Conservation (phyloP, 2,329 filamentous ascomycete genomes). For the Xylariaceae sp. region DNA sequence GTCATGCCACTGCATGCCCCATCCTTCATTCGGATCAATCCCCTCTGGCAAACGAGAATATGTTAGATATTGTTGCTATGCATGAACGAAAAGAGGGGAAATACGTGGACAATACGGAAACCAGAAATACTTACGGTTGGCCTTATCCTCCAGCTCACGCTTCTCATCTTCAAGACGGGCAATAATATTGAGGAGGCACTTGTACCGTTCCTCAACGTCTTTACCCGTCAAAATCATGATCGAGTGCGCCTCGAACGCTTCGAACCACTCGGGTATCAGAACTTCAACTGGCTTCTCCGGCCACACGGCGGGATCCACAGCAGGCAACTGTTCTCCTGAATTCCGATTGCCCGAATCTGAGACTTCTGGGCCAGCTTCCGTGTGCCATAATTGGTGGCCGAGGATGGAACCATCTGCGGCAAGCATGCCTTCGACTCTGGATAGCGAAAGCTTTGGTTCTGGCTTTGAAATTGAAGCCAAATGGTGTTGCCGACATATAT, state of each 20-base stretch:
- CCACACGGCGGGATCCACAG: not conserved
- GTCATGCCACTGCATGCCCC: conserved; percentile 27
- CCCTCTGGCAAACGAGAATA: conserved; percentile 1
- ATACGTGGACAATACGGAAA: not conserved
- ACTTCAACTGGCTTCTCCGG: conserved; percentile 8
- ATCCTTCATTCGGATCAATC: conserved; percentile 8
- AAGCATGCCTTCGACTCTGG: conserved; percentile 19
- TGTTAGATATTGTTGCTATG: not conserved
- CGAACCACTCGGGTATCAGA: conserved; percentile 27
- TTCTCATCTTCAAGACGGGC: conserved; percentile 13
- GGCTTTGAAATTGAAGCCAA: not conserved
- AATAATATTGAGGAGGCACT: conserved; percentile 19
- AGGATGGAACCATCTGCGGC: conserved; percentile 19
- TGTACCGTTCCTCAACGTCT: conserved; percentile 14
- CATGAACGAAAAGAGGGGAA: not conserved
- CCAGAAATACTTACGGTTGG: conserved; percentile 14
- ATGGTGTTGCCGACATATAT: conserved; percentile 9
- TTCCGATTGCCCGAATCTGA: not conserved
- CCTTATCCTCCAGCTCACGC: conserved; percentile 2
- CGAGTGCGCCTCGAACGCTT: conserved; percentile 5
- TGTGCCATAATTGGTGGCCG: too few species aligned
- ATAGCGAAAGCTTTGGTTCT: conserved; percentile 3
- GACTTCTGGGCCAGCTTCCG: too few species aligned
- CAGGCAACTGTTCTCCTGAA: not conserved
- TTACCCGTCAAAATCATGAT: conserved; percentile 12